Percentiles rank a stretch among this genome's conserved stretches.
These are phyloP conservation scores for Aaosphaeria arxii DNA, from an alignment of 2,329 filamentous ascomycete genomes.

Conservation along the genomic window DNA sequence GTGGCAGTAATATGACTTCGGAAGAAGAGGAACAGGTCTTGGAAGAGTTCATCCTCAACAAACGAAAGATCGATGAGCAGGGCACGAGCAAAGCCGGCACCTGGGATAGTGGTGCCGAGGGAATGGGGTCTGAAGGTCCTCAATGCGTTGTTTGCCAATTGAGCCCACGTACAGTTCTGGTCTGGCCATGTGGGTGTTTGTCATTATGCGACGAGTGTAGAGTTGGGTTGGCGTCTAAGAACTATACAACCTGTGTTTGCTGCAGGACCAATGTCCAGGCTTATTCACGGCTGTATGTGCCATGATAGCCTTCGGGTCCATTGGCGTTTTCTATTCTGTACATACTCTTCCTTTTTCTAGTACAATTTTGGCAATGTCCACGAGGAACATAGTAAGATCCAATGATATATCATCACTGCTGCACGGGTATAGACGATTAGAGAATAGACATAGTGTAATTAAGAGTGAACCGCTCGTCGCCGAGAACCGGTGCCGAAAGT, in stretches of 20 bases:
- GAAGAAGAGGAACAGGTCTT: slow-evolving; percentile 59
- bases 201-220: slow-evolving; percentile 94
- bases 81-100: slow-evolving; percentile 32
- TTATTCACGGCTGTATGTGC: slow-evolving; percentile 89
- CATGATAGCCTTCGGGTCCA: slow-evolving; percentile 44
- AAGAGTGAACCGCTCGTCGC: no score
- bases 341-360: neutral
- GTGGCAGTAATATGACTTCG: slow-evolving; percentile 20
- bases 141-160: slow-evolving; percentile 93
- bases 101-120: slow-evolving; percentile 71
- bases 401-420: no score
- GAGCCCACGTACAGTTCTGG: slow-evolving; percentile 79
- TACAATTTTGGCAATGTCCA: no score
- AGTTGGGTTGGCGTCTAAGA: slow-evolving; percentile 91
- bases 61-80: slow-evolving; percentile 40
- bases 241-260: slow-evolving; percentile 94
- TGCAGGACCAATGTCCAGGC: slow-evolving; percentile 85
- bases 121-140: slow-evolving; percentile 70
- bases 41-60: slow-evolving; percentile 58
- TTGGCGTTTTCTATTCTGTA: neutral
- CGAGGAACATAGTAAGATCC: no score
- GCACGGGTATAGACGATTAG: no score
- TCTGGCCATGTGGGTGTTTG: slow-evolving; percentile 95
- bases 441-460: no score
- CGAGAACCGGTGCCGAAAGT: no score